Conservation (phyloP, 805 yeast species). For the Sungouiella thailandica region DNA sequence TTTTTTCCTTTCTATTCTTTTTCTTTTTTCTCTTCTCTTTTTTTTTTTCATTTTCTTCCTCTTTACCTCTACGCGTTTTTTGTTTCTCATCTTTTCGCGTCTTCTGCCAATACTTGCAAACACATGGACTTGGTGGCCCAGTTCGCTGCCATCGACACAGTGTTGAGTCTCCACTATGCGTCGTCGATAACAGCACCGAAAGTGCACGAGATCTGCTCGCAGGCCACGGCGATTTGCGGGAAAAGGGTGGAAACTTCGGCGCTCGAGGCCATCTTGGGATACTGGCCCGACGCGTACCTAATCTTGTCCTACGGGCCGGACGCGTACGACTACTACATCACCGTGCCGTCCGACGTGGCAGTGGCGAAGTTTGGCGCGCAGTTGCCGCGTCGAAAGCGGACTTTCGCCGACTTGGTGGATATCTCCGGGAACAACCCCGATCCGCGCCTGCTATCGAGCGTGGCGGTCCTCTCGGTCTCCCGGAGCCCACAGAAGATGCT, state of each 20-base stretch:
- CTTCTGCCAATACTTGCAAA: too few species aligned
- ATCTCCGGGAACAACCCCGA: not conserved
- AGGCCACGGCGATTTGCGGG: slow-evolving; percentile 11
- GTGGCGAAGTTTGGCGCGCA: slow-evolving; percentile 10
- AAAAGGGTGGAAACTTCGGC: slow-evolving; percentile 7
- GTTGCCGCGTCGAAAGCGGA: slow-evolving; percentile 15
- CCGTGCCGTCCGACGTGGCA: slow-evolving; percentile 8
- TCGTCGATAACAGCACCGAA: slow-evolving; percentile 25
- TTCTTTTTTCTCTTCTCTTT: not conserved
- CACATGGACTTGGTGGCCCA: slow-evolving; percentile 9
- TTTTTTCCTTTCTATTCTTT: too few species aligned
- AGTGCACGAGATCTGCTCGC: slow-evolving; percentile 8
- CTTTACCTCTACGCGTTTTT: not conserved
- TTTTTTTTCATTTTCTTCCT: not conserved
- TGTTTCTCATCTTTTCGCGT: not conserved
- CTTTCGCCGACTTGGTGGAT: slow-evolving; percentile 9
- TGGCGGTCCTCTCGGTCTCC: not conserved
- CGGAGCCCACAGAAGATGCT: slow-evolving; percentile 1
- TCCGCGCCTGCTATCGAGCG: not conserved
- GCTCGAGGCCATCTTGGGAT: slow-evolving; percentile 7
- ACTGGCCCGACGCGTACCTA: slow-evolving; percentile 6
- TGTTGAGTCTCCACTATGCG: slow-evolving; percentile 29
- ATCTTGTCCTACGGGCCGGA: slow-evolving; percentile 7
- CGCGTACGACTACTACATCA: slow-evolving; percentile 10
- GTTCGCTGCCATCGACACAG: slow-evolving; percentile 28